Evolutionary conservation across 2,329 filamentous ascomycete species (phyloP).

Genomic region (Pseudogymnoascus sp.): DNA sequence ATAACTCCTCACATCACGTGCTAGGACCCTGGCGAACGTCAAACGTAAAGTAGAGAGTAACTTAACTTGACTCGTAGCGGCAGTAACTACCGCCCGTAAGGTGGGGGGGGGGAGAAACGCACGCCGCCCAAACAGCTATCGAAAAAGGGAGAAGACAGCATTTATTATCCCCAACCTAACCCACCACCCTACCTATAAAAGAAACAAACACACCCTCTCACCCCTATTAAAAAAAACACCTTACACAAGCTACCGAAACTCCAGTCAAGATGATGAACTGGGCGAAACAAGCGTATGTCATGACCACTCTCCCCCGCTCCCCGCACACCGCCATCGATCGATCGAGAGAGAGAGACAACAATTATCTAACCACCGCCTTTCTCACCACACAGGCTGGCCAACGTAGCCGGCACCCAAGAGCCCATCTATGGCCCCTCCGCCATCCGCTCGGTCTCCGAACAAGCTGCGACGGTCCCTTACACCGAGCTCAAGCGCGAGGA

Average conservation of each 20-base stretch:
- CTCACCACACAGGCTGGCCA: slow-evolving; percentile 48
- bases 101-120: not conserved
- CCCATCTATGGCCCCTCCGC: slow-evolving; percentile 89
- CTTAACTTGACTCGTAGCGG: not conserved
- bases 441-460: slow-evolving; percentile 77
- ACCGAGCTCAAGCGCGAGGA: slow-evolving; percentile 73
- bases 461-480: slow-evolving; percentile 71
- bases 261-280: slow-evolving; percentile 74
- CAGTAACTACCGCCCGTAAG: not conserved
- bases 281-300: slow-evolving; percentile 80
- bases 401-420: slow-evolving; percentile 92
- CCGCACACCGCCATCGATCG: slow-evolving; percentile 17
- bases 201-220: slow-evolving; percentile 12
- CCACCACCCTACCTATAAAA: slow-evolving; percentile 11
- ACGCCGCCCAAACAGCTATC: not conserved
- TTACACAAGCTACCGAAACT: not conserved
- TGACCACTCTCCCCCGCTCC: slow-evolving; percentile 15
- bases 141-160: slow-evolving; percentile 5
- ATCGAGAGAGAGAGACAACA: not conserved
- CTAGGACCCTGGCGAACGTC: not conserved
- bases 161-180: slow-evolving; percentile 11
- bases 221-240: not conserved
- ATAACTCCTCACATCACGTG: not conserved
- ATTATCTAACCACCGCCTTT: slow-evolving; percentile 21
- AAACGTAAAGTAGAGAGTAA: not conserved